Evolutionary conservation across 805 yeast species (phyloP).

Genomic region (Starmerella apicola): DNA sequence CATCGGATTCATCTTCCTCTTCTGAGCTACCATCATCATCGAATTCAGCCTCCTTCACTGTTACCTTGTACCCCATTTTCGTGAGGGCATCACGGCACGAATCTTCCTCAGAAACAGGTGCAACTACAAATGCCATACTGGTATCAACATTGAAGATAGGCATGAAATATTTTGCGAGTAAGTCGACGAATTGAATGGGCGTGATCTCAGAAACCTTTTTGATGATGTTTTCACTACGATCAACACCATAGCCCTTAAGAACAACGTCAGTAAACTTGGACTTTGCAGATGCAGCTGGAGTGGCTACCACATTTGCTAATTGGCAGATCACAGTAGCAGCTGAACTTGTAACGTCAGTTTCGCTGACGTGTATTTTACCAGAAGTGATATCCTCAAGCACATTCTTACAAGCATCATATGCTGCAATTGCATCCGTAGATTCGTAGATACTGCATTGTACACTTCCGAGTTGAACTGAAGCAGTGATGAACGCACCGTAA

Average conservation of each 20-base stretch:
- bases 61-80: conserved; percentile 47
- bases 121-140: conserved; percentile 55
- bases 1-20: background rate
- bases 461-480: conserved; percentile 43
- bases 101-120: conserved; percentile 54
- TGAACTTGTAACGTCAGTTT: conserved; percentile 54
- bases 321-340: conserved; percentile 61
- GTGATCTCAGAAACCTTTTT: conserved; percentile 39
- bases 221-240: conserved; percentile 45
- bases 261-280: conserved; percentile 54
- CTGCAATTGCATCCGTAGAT: conserved; percentile 68
- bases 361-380: conserved; percentile 46
- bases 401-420: conserved; percentile 47
- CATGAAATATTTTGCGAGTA: conserved; percentile 45
- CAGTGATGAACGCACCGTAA: conserved; percentile 61
- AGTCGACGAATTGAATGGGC: conserved; percentile 35
- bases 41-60: conserved; percentile 41
- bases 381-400: conserved; percentile 49
- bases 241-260: conserved; percentile 57
- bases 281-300: conserved; percentile 51
- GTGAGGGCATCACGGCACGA: conserved; percentile 37
- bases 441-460: conserved; percentile 27
- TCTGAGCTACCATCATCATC: conserved; percentile 11
- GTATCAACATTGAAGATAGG: conserved; percentile 47
- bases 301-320: conserved; percentile 57